A percentile compares a stretch with the other conserved stretches of the same genome.
Conservation (phyloP, 2,329 filamentous ascomycete species). For the Westerdykella ornata region DNA sequence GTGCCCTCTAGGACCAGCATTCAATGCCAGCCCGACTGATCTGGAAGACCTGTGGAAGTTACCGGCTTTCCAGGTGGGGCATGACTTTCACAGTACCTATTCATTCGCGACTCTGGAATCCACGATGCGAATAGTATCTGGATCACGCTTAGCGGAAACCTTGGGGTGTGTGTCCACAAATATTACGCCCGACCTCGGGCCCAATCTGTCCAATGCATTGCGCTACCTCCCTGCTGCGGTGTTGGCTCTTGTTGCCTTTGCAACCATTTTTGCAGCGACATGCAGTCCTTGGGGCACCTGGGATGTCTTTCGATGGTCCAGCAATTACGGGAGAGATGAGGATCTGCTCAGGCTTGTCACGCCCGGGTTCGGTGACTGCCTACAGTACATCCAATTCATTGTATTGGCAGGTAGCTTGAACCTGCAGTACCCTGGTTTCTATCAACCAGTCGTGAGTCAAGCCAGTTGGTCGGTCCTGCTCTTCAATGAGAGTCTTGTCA, state of each 20-base stretch:
- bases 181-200: conserved; percentile 76
- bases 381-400: conserved; percentile 94
- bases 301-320: conserved; percentile 92
- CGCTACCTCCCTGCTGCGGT: conserved; percentile 72
- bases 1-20: conserved; percentile 72
- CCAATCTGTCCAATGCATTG: conserved; percentile 59
- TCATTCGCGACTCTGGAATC: conserved; percentile 75
- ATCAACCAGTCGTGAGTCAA: conserved; percentile 83
- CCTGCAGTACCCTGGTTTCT: conserved; percentile 87
- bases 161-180: conserved; percentile 77
- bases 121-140: conserved; percentile 67
- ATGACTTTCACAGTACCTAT: conserved; percentile 75
- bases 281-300: conserved; percentile 91
- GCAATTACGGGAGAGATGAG: conserved; percentile 90
- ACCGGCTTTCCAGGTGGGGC: conserved; percentile 65
- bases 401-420: conserved; percentile 81
- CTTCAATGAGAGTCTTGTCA: conserved; percentile 88
- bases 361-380: conserved; percentile 90
- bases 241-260: conserved; percentile 70
- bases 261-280: conserved; percentile 76
- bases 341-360: conserved; percentile 89
- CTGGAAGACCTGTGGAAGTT: conserved; percentile 42
- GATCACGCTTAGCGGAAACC: conserved; percentile 55
- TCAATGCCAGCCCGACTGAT: conserved; percentile 52
- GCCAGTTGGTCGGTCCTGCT: conserved; percentile 82